These are phyloP conservation scores for Chloropicon primus DNA, from an alignment of 139 green algal species.

Conservation along the genomic window DNA sequence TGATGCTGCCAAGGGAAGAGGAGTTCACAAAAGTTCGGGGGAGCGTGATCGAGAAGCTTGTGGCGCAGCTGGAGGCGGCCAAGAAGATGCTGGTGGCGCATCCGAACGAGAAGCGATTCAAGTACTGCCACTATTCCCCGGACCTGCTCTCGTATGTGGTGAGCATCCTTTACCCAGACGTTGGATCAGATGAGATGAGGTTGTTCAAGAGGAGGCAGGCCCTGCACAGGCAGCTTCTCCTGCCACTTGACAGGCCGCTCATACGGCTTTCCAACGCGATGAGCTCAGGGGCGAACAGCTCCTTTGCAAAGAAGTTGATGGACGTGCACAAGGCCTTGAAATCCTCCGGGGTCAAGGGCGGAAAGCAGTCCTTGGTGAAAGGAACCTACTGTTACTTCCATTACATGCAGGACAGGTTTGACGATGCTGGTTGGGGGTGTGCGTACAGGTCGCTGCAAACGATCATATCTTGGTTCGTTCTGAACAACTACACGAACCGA, in stretches of 20 bases:
- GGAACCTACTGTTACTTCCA: constrained; percentile 89
- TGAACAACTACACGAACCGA: constrained; percentile 60
- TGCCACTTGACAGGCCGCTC: constrained; percentile 57
- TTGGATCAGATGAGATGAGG: neutral
- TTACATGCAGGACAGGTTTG: constrained; percentile 76
- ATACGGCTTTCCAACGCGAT: constrained; percentile 49
- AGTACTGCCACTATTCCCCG: neutral
- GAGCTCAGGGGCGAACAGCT: constrained; percentile 1
- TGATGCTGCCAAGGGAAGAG: neutral
- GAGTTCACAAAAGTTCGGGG: neutral
- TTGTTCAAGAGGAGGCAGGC: constrained; percentile 7
- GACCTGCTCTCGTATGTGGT: neutral
- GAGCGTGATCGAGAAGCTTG: neutral
- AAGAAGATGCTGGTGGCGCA: neutral
- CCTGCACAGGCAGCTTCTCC: constrained; percentile 44
- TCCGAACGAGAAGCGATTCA: neutral
- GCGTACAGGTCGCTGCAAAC: constrained; percentile 93
- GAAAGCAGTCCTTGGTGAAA: constrained; percentile 42
- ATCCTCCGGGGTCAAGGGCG: constrained; percentile 22
- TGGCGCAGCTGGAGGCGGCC: neutral
- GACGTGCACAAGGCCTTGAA: neutral
- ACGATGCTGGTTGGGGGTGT: constrained; percentile 88
- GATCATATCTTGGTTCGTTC: constrained; percentile 76
- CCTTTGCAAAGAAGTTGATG: neutral
- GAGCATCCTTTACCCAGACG: neutral